phyloP scores from a whole-genome alignment of 2,329 filamentous ascomycete species.

The Fusarium sp. region DNA sequence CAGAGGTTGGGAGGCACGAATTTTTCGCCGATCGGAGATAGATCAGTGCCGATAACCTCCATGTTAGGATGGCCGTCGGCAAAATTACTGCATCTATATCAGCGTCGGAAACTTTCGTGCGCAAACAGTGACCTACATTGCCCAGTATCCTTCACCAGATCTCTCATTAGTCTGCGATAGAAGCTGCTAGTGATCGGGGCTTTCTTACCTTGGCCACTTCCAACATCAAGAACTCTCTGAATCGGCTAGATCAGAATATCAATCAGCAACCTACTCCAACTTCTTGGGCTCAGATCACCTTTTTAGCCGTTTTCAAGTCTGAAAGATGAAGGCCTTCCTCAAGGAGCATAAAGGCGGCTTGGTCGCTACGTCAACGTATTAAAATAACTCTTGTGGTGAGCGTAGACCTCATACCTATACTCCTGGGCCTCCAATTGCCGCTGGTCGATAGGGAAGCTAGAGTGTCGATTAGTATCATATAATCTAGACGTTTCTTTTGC shows the following conservation, averaged over 20 bases:
- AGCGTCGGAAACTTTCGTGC: neutral
- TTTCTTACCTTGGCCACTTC: neutral
- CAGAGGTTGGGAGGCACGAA: neutral
- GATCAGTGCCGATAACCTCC: neutral
- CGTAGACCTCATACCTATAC: neutral
- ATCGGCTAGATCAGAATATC: neutral
- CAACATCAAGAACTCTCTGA: neutral
- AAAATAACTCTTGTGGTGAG: neutral
- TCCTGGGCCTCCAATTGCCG: neutral
- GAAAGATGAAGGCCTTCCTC: neutral
- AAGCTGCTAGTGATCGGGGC: neutral
- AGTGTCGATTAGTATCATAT: neutral
- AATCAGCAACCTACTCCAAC: neutral
- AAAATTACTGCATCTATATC: neutral
- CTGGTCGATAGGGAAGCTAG: neutral
- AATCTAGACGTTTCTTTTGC: neutral
- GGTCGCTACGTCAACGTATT: neutral
- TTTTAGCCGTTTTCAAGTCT: neutral
- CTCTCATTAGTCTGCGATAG: neutral
- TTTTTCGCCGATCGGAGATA: neutral
- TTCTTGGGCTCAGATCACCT: neutral
- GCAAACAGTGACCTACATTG: neutral
- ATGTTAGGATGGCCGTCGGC: neutral
- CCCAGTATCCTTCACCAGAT: neutral
- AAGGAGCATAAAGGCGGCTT: neutral